These are phyloP conservation scores for Sporodiniella umbellata DNA, from an alignment of 371 early-diverging fungal species.

Conservation along the genomic window DNA sequence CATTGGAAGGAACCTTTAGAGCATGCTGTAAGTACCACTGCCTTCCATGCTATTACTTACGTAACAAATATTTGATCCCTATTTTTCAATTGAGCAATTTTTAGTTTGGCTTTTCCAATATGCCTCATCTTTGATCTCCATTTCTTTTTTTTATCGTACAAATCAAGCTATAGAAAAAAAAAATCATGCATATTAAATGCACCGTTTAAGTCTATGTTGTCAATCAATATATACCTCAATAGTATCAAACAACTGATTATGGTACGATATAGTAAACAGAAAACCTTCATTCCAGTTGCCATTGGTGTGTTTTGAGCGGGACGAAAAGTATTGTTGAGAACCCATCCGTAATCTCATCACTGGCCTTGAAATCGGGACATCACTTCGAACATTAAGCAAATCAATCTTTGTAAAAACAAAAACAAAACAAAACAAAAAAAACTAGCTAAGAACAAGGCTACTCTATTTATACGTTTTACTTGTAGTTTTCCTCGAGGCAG, in stretches of 20 bases:
- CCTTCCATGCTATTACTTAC: conserved; percentile 18
- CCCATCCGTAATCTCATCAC: conserved; percentile 45
- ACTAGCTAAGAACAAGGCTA: conserved; percentile 1
- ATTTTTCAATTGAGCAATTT: conserved; percentile 30
- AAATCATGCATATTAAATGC: not conserved
- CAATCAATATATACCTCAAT: conserved; percentile 27
- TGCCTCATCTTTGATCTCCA: conserved; percentile 34
- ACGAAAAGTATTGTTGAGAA: conserved; percentile 40
- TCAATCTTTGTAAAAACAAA: too few relatives aligned
- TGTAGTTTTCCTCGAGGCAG: conserved; percentile 28
- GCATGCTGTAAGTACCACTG: not conserved
- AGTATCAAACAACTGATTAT: conserved; percentile 44
- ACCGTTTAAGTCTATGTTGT: not conserved
- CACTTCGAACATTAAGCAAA: conserved; percentile 41
- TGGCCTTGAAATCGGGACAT: conserved; percentile 30
- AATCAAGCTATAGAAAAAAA: conserved; percentile 20
- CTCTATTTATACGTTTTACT: conserved; percentile 9
- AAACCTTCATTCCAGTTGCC: conserved; percentile 53
- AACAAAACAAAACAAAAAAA: too few relatives aligned
- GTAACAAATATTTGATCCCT: conserved; percentile 46
- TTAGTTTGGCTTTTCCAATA: conserved; percentile 45
- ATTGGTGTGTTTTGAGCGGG: conserved; percentile 25
- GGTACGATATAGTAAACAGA: conserved; percentile 37
- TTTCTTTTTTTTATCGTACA: conserved; percentile 40
- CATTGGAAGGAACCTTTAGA: conserved; percentile 44